These are phyloP conservation scores for Phellopilus nigrolimitatus DNA, from an alignment of 1,284 basidiomycete genomes.

Conservation along the genomic window DNA sequence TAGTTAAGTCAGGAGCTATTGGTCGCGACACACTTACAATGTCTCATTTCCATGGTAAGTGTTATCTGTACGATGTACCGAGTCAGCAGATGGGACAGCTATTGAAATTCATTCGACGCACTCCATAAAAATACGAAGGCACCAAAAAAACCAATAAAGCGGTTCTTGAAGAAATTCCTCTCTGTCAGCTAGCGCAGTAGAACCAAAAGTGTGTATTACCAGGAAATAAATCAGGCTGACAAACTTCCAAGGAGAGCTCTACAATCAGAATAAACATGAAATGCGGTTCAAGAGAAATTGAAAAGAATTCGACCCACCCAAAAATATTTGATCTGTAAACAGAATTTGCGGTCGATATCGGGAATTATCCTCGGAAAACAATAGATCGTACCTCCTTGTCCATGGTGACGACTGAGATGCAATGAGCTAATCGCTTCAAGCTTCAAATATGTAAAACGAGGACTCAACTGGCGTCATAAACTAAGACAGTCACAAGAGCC, in stretches of 20 bases:
- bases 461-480: no score
- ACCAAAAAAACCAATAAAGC: not conserved
- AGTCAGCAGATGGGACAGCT: not conserved
- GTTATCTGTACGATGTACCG: not conserved
- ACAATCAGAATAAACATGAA: not conserved
- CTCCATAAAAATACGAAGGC: not conserved
- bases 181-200: not conserved
- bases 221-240: not conserved
- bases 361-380: no score
- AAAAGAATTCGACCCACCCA: not conserved
- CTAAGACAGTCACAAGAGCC: no score
- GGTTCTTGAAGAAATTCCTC: not conserved
- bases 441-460: no score
- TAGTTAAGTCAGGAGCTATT: not conserved
- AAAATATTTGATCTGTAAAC: conserved; percentile 5
- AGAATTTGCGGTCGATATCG: no score
- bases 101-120: not conserved
- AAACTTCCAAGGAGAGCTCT: not conserved
- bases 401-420: no score
- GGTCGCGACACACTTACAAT: not conserved
- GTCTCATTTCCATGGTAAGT: not conserved
- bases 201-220: not conserved
- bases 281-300: no score
- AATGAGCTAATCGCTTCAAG: no score
- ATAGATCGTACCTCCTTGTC: no score